Base-by-base conservation (phyloP, 2,329 filamentous ascomycete genomes). In the Exophiala sp. region DNA sequence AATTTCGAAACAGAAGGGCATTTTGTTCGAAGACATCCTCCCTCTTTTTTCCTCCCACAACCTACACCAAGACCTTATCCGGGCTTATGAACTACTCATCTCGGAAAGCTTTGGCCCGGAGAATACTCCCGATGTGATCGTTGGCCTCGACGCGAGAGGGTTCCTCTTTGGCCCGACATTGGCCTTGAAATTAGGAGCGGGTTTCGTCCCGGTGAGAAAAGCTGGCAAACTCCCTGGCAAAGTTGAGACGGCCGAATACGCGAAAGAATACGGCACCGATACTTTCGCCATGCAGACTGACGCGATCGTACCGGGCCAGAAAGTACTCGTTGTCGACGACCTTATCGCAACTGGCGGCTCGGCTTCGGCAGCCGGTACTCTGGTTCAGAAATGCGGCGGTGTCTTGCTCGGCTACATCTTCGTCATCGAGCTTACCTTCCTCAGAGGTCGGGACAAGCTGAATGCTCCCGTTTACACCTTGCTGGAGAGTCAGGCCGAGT, bases 321-420 rank as follows among this genome's bases (percentile, higher is more conserved):
- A 85, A 69, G 91, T 95, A 50, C 74, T 98, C 56, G 79, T 98
- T 59, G 89, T 98, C 24, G 93, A 98, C 70, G 93, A 98, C 68
- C 95, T 98, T 65, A 97, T 98, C 73, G 93, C 93, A 50, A 98
- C 93, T 58, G 91, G 91, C 71, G 93, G 93, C 62, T 95, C 89
- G 58, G 93, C 93, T 49, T 81, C 81, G 58, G 93, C 91, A 53
- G 91, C 89, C 16, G 89, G 87, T 57, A 80, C 87, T 56, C 84
- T 98, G 52, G 87, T 97, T 62, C 78, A 83, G 68, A 82, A 94
- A 70, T 81, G 94, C 58, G 88, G 89, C 60, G 93, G 90, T 59
- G 76, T 81, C n/a, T 76, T 97, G 40, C 71, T 95, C 52, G 91
- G 88, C 62, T 97, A 87, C 72, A 74, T 96, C 57, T 98, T 98